Evolutionary conservation across 2,329 filamentous ascomycete species (phyloP).

Genomic region (Fusarium torreyae): DNA sequence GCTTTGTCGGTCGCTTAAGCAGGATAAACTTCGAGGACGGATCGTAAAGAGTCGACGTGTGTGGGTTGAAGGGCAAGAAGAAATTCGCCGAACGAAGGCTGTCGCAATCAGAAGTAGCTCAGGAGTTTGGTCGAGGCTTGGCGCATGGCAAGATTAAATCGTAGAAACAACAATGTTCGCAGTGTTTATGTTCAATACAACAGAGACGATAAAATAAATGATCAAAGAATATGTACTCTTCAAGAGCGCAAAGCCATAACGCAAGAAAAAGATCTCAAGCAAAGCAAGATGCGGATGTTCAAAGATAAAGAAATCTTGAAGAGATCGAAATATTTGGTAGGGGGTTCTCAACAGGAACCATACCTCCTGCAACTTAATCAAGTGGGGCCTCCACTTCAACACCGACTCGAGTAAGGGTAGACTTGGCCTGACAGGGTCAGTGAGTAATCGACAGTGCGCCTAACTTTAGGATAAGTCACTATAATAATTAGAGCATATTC

Average conservation of each 20-base stretch:
- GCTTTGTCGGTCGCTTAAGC: not conserved
- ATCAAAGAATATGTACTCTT: constrained; percentile 17
- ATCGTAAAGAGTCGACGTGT: not conserved
- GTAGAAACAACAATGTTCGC: not conserved
- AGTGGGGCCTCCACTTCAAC: not conserved
- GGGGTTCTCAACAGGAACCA: constrained; percentile 4
- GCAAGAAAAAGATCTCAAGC: constrained; percentile 11
- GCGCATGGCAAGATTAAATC: not conserved
- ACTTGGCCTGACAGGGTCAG: not conserved
- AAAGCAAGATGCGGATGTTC: constrained; percentile 21
- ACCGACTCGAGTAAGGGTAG: not conserved
- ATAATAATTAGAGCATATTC: no score
- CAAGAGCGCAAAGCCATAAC: constrained; percentile 5
- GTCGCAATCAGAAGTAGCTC: constrained; percentile 19
- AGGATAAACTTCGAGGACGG: not conserved
- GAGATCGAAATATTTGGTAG: constrained; percentile 30
- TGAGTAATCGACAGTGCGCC: no score
- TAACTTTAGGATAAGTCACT: no score
- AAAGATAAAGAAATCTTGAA: constrained; percentile 38
- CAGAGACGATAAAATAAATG: not conserved
- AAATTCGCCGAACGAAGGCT: not conserved
- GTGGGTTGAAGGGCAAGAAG: constrained; percentile 5
- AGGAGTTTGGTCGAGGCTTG: constrained; percentile 15
- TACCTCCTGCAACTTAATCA: constrained; percentile 14
- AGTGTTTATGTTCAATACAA: not conserved